phyloP scores from a whole-genome alignment of 176 grass and related monocot species.

The Avena eriantha region DNA sequence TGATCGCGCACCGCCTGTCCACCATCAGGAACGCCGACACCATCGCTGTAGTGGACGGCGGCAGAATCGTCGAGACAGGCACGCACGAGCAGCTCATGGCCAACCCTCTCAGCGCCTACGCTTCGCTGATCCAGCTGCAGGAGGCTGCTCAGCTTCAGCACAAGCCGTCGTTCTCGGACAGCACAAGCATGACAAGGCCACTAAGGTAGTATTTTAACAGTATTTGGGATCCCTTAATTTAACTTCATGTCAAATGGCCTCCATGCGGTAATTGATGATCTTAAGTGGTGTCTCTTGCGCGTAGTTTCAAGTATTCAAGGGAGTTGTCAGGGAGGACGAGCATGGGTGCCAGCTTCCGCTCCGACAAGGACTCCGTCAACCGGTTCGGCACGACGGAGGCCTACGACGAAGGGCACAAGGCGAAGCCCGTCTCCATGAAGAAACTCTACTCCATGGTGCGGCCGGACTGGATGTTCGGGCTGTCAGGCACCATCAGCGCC shows the following conservation, averaged over 20 bases:
- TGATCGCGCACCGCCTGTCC: constrained; percentile 87
- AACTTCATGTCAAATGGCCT: not conserved
- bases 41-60: constrained; percentile 87
- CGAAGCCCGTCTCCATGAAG: constrained; percentile 74
- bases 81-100: constrained; percentile 89
- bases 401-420: constrained; percentile 53
- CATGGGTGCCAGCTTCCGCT: constrained; percentile 82
- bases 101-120: constrained; percentile 58
- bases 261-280: not conserved
- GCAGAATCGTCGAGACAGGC: constrained; percentile 85
- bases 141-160: constrained; percentile 65
- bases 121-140: constrained; percentile 80
- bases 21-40: constrained; percentile 88
- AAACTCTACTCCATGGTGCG: constrained; percentile 86
- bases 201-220: constrained; percentile 50
- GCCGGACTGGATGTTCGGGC: constrained; percentile 82
- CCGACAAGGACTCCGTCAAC: constrained; percentile 87
- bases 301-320: constrained; percentile 77
- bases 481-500: constrained; percentile 74
- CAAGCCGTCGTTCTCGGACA: constrained; percentile 59
- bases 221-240: too few species aligned
- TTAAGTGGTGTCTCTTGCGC: not conserved
- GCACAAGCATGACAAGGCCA: constrained; percentile 60
- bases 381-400: constrained; percentile 43
- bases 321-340: constrained; percentile 78